These are phyloP conservation scores for Saccharomycopsis sp. DNA, from an alignment of 805 yeast species.

Conservation along the genomic window DNA sequence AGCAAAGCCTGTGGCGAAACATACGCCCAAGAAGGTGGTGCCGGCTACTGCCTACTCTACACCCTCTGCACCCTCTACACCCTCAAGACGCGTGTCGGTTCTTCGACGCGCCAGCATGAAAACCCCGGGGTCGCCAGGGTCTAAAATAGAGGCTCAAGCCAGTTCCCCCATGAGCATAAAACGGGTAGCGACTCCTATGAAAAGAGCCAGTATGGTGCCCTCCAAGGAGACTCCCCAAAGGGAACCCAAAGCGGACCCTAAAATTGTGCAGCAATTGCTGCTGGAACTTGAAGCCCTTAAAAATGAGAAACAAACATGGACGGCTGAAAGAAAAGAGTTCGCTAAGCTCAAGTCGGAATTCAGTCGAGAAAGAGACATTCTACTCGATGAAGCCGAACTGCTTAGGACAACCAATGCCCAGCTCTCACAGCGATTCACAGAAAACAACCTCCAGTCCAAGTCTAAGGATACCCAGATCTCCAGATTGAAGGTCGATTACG, in stretches of 20 bases:
- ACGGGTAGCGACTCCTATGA: conserved; percentile 7
- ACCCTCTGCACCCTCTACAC: not conserved
- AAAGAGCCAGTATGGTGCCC: not conserved
- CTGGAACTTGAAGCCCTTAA: not conserved
- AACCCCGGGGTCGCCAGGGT: conserved; percentile 9
- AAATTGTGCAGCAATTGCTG: not conserved
- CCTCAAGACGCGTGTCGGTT: not conserved
- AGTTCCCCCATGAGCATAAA: not conserved
- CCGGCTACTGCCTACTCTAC: too few relatives aligned
- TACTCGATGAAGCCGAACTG: conserved; percentile 18
- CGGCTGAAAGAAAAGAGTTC: conserved; percentile 26
- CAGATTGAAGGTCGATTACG: conserved; percentile 56
- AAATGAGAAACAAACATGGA: conserved; percentile 34
- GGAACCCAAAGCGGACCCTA: too few relatives aligned
- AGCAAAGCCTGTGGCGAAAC: too few relatives aligned
- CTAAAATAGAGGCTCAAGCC: not conserved
- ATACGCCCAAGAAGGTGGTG: too few relatives aligned
- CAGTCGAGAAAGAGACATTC: conserved; percentile 4
- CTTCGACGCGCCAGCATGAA: conserved; percentile 25
- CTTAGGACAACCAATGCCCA: conserved; percentile 32
- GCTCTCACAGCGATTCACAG: conserved; percentile 45
- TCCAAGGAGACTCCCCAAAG: too few relatives aligned
- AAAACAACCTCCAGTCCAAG: conserved; percentile 44
- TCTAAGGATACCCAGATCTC: conserved; percentile 65
- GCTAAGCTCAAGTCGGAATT: not conserved